These are phyloP conservation scores for Hyparrhenia diplandra DNA, from an alignment of 176 grass and related monocot species.

Conservation along the genomic window DNA sequence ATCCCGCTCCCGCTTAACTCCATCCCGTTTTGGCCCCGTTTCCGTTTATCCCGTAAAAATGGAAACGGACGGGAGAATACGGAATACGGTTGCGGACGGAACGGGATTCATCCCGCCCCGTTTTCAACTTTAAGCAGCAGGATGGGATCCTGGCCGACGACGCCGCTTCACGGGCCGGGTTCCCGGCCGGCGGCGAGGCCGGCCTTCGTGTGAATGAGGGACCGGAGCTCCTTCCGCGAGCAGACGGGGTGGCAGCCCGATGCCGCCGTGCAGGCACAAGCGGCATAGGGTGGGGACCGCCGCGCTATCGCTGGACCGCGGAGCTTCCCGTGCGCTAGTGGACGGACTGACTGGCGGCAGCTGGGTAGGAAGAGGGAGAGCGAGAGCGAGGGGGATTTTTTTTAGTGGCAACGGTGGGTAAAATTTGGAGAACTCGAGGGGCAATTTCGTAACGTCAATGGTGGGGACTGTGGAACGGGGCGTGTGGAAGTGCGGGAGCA, in stretches of 20 bases:
- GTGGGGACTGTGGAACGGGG: neutral
- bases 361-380: neutral
- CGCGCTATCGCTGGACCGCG: too few relatives aligned
- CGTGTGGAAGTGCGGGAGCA: neutral
- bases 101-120: too few relatives aligned
- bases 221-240: neutral
- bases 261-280: too few relatives aligned
- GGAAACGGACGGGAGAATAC: too few relatives aligned
- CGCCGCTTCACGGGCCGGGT: neutral
- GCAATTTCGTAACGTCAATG: neutral
- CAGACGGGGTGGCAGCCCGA: too few relatives aligned
- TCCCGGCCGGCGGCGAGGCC: too few relatives aligned
- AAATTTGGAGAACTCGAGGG: neutral
- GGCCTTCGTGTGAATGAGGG: neutral
- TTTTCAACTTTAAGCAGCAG: too few relatives aligned
- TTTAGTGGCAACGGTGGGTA: neutral
- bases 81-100: too few relatives aligned
- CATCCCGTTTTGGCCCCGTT: too few relatives aligned
- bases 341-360: too few relatives aligned
- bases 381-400: neutral
- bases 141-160: neutral
- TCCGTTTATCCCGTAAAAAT: too few relatives aligned
- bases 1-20: too few relatives aligned
- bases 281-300: neutral
- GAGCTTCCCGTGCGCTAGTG: neutral